A percentile compares a stretch with the other conserved stretches of the same genome.
These are phyloP conservation scores for Irpex rosettiformis DNA, from an alignment of 1,284 basidiomycete genomes.

Conservation along the genomic window DNA sequence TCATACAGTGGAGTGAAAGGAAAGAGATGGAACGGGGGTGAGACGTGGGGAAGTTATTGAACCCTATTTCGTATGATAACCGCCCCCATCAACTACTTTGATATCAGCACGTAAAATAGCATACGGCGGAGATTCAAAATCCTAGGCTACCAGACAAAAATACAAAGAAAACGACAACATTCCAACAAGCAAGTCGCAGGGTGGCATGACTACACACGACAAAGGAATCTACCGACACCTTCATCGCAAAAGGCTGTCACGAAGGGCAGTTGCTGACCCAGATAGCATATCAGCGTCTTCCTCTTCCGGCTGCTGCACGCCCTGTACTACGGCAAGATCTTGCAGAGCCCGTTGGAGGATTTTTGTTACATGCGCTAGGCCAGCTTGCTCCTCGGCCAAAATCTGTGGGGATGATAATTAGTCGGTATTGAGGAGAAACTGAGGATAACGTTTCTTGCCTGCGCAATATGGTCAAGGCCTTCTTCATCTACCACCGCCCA, in stretches of 20 bases:
- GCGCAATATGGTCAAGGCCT: conserved; percentile 71
- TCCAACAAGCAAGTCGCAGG: not conserved
- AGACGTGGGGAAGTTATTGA: not conserved
- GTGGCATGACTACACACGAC: not conserved
- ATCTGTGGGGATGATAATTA: conserved; percentile 43
- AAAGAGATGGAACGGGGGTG: not conserved
- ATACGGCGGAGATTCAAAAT: not conserved
- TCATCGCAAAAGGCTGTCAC: conserved; percentile 34
- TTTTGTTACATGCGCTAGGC: conserved; percentile 75
- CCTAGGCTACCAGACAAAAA: not conserved
- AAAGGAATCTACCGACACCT: not conserved
- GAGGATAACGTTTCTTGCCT: conserved; percentile 42
- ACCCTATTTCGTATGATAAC: not conserved
- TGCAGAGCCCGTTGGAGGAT: conserved; percentile 66
- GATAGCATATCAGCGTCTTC: conserved; percentile 24
- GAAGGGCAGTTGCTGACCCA: conserved; percentile 31
- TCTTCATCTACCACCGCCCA: conserved; percentile 88
- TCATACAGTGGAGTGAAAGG: not conserved
- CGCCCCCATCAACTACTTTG: not conserved
- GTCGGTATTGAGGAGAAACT: not conserved
- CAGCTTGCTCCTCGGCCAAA: conserved; percentile 75
- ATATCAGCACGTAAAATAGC: not conserved
- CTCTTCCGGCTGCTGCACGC: conserved; percentile 39
- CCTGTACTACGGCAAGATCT: conserved; percentile 72
- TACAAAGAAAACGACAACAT: not conserved